Conservation (phyloP, 2,329 filamentous ascomycete genomes). For the Ophiostoma sp. region DNA sequence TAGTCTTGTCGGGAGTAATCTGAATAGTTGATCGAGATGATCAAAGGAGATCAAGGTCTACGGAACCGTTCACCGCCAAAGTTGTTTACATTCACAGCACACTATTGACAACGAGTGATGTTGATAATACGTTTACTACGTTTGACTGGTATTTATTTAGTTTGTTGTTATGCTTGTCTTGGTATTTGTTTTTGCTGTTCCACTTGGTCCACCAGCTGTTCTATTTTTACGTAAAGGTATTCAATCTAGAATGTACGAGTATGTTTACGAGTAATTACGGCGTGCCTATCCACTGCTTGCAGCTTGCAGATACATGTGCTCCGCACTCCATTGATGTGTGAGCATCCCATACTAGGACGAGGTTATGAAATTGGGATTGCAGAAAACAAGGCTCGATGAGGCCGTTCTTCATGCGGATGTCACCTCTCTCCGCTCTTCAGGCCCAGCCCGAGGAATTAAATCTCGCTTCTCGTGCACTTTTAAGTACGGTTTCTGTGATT, state of each 20-base stretch:
- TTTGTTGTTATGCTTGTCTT: not conserved
- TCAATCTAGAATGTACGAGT: not conserved
- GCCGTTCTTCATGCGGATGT: not conserved
- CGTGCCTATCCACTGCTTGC: not conserved
- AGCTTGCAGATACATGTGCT: not conserved
- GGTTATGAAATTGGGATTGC: not conserved
- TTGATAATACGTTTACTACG: not conserved
- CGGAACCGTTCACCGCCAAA: too few relatives aligned
- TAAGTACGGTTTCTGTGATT: too few relatives aligned
- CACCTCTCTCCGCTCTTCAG: not conserved
- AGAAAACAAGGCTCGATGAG: conserved; percentile 7
- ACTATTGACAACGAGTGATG: not conserved
- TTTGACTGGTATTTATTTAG: not conserved
- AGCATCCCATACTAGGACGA: not conserved
- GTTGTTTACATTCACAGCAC: not conserved
- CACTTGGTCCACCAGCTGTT: conserved; percentile 4
- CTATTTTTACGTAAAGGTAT: conserved; percentile 1
- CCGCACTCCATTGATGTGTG: not conserved
- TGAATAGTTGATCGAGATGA: too few relatives aligned
- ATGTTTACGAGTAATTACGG: too few relatives aligned
- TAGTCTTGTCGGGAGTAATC: conserved; percentile 15
- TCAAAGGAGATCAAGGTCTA: too few relatives aligned
- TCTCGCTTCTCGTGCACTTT: too few relatives aligned
- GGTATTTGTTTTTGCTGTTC: not conserved
- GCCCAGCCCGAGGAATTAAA: too few relatives aligned